A percentile compares a stretch with the other conserved stretches of the same genome.
These are phyloP conservation scores for Prosopis cineraria DNA, from an alignment of 306 rosid genomes.

Conservation along the genomic window DNA sequence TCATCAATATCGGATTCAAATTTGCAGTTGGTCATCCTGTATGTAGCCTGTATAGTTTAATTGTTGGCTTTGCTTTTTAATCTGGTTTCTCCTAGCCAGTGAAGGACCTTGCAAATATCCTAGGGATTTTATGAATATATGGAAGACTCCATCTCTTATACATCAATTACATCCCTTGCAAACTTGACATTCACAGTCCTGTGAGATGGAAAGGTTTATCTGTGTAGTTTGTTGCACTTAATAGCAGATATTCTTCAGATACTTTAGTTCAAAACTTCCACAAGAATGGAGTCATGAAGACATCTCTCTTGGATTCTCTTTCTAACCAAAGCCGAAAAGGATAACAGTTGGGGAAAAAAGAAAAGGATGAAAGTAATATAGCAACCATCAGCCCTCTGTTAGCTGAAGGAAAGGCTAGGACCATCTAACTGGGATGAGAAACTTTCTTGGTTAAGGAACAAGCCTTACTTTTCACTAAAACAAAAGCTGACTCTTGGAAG, in stretches of 20 bases:
- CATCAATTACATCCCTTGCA: neutral
- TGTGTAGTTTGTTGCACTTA: neutral
- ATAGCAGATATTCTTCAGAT: slow-evolving; percentile 9
- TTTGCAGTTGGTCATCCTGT: neutral
- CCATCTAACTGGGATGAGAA: slow-evolving; percentile 17
- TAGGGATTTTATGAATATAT: neutral
- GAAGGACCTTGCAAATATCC: neutral
- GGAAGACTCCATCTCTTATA: neutral
- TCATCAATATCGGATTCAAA: slow-evolving; percentile 9
- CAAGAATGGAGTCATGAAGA: slow-evolving; percentile 29
- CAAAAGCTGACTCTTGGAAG: slow-evolving; percentile 26
- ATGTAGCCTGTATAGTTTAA: neutral
- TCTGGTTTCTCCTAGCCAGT: neutral
- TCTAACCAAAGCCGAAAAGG: slow-evolving; percentile 37
- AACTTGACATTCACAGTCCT: neutral
- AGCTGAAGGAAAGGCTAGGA: slow-evolving; percentile 18
- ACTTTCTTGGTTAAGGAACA: slow-evolving; percentile 8
- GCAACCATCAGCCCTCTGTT: slow-evolving; percentile 5
- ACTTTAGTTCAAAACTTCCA: slow-evolving; percentile 16
- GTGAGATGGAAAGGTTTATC: neutral
- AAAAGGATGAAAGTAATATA: neutral
- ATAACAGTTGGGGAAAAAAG: neutral
- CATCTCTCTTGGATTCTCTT: slow-evolving; percentile 33
- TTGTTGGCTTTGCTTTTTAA: neutral
- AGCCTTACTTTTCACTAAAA: slow-evolving; percentile 30